These are phyloP conservation scores for Thoreauomyces humboldtii DNA, from an alignment of 192 early-diverging fungal genomes.

Conservation along the genomic window DNA sequence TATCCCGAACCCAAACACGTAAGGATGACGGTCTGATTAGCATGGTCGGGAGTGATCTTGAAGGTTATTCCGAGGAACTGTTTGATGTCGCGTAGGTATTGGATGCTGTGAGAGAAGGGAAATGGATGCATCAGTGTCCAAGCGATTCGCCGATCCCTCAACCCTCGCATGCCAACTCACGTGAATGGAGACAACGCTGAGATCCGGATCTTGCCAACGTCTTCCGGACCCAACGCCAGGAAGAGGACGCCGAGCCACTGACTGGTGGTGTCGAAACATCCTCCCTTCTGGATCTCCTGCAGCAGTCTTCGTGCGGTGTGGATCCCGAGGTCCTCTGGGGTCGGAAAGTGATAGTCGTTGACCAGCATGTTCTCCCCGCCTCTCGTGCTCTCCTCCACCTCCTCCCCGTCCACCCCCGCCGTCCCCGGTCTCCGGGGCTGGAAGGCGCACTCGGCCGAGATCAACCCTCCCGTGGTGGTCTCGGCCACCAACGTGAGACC, in stretches of 20 bases:
- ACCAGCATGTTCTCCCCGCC: slow-evolving; percentile 25
- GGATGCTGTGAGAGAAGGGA: slow-evolving; percentile 64
- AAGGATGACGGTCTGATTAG: slow-evolving; percentile 69
- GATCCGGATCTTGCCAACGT: slow-evolving; percentile 87
- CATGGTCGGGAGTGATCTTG: slow-evolving; percentile 82
- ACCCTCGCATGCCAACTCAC: slow-evolving; percentile 52
- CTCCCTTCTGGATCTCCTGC: slow-evolving; percentile 79
- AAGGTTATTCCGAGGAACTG: slow-evolving; percentile 88
- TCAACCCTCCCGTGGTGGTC: slow-evolving; percentile 76
- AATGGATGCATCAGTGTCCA: too few species aligned
- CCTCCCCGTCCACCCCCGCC: slow-evolving; percentile 1
- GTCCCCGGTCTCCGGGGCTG: slow-evolving; percentile 40
- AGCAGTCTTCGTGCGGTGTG: slow-evolving; percentile 76
- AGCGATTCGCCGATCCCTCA: too few species aligned
- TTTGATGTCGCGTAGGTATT: slow-evolving; percentile 87
- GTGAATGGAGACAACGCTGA: slow-evolving; percentile 83
- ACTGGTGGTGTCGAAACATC: slow-evolving; percentile 83
- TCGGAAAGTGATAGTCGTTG: slow-evolving; percentile 57
- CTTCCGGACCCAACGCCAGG: slow-evolving; percentile 86
- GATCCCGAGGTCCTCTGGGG: slow-evolving; percentile 88
- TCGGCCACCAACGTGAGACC: slow-evolving; percentile 90
- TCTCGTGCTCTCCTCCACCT: neutral
- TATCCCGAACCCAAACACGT: slow-evolving; percentile 89
- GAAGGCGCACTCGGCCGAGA: slow-evolving; percentile 85
- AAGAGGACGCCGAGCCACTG: slow-evolving; percentile 87